Conservation (phyloP, 2,329 filamentous ascomycete genomes). For the Aotearoamyces nothofagi region DNA sequence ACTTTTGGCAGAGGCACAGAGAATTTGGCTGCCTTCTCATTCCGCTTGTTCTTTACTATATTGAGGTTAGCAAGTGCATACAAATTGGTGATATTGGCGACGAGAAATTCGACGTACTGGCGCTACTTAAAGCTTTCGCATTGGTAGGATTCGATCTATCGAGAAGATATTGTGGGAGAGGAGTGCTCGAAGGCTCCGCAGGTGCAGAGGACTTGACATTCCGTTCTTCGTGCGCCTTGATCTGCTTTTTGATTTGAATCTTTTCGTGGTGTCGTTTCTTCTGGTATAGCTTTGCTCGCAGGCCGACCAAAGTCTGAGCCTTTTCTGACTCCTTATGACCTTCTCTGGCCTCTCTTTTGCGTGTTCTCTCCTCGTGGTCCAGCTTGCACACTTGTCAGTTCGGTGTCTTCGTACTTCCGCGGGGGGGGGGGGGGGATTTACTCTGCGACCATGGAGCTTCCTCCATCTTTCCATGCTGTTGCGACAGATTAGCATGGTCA, state of each 20-base stretch:
- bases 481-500: too few relatives aligned
- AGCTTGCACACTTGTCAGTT: constrained; percentile 35
- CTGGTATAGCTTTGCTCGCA: constrained; percentile 84
- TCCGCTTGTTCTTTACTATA: constrained; percentile 94
- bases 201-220: constrained; percentile 78
- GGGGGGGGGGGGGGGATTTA: constrained; percentile 7
- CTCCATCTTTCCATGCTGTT: constrained; percentile 71
- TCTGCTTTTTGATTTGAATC: constrained; percentile 92
- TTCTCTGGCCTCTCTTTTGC: constrained; percentile 80
- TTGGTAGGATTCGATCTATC: constrained; percentile 50
- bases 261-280: constrained; percentile 94
- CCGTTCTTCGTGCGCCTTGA: constrained; percentile 89
- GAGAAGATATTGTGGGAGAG: constrained; percentile 83
- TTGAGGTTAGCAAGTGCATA: constrained; percentile 3
- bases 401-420: constrained; percentile 4
- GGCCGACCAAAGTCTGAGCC: constrained; percentile 83
- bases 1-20: constrained; percentile 88
- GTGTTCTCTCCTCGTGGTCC: constrained; percentile 57
- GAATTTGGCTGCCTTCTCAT: constrained; percentile 89
- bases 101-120: too few relatives aligned
- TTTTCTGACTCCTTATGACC: constrained; percentile 77
- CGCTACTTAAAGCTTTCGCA: constrained; percentile 59
- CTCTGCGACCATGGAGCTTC: constrained; percentile 42
- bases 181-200: constrained; percentile 63
- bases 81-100: too few relatives aligned